phyloP scores from a whole-genome alignment of 768 basidiomycete species.

The Hericium rajendrae region DNA sequence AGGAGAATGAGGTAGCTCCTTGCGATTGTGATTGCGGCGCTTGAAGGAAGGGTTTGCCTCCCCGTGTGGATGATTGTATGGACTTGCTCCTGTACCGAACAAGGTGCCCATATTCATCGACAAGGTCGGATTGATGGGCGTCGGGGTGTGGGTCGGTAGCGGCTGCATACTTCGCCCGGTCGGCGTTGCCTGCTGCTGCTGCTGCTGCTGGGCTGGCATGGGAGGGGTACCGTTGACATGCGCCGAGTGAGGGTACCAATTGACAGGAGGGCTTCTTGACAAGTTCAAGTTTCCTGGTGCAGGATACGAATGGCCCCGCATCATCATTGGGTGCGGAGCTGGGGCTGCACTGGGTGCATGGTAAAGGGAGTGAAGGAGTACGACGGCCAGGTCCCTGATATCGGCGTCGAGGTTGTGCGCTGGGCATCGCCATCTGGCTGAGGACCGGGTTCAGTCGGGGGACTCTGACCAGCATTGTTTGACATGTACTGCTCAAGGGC shows the following conservation, averaged over 20 bases:
- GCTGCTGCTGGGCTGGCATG: not conserved
- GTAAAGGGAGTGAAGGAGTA: not conserved
- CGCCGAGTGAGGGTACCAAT: not conserved
- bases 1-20: not conserved
- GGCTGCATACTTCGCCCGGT: not conserved
- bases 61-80: not conserved
- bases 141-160: not conserved
- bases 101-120: not conserved
- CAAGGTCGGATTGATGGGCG: not conserved
- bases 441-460: not conserved
- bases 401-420: slow-evolving; percentile 5
- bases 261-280: too few species aligned
- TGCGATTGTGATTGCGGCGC: not conserved
- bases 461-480: slow-evolving; percentile 18
- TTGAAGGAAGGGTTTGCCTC: not conserved
- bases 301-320: not conserved
- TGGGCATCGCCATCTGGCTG: slow-evolving; percentile 11
- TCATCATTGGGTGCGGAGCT: not conserved
- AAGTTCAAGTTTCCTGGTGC: not conserved
- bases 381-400: not conserved
- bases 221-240: not conserved
- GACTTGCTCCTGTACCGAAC: not conserved
- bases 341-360: not conserved
- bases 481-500: slow-evolving; percentile 64
- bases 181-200: not conserved